Base-by-base conservation (phyloP, 1,284 basidiomycete species). In the Phellopilus nigrolimitatus region DNA sequence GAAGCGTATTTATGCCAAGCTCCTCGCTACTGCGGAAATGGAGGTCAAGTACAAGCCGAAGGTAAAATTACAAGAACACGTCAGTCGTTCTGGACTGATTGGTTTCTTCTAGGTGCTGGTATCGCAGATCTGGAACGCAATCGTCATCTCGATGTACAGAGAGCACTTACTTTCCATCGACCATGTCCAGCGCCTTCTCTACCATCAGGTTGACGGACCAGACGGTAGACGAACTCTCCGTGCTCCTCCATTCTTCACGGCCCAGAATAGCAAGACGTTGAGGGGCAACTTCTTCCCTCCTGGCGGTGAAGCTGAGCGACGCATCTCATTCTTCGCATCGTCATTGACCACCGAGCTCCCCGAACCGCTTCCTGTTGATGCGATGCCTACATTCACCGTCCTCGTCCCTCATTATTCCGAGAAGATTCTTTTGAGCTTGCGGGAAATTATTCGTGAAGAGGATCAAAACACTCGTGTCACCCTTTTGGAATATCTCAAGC, bases 61-160 rank as follows among this genome's bases (percentile, higher is more conserved):
- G 78, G 81, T 80, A 57, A 48, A n/a, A 25, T 39, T 39, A 15
- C 28, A 43, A n/a, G n/a, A n/a, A n/a, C n/a, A n/a, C n/a, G n/a
- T n/a, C n/a, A n/a, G 6, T 39, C 38, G 47, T 42, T 31, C 12
- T n/a, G 36, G 27, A 42, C 47, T 53, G 28, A 55, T 44, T 21
- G 7, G 53, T 39, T 8, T 22, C 5, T 45, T 21, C 7, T 40
- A 81, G 79, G 94, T 97, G 45, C 80, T 97, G 28, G 94, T 97
- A 25, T 97, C 93, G 13, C 94, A 97, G 72, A 87, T 97, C 43
- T 97, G 94, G 94, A 97, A 97, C 68, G 94, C 94, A 43, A 77
- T 97, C 70, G 94, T 97, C 68, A 97, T 97, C 60, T 97, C 93
- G 47, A 97, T 97, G 94, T 97, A 97, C 69, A 84, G 94, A 59